Percentiles rank a stretch among this genome's conserved stretches.
phyloP scores from a whole-genome alignment of 495 filamentous ascomycete genomes.

The Xylaria venustula region DNA sequence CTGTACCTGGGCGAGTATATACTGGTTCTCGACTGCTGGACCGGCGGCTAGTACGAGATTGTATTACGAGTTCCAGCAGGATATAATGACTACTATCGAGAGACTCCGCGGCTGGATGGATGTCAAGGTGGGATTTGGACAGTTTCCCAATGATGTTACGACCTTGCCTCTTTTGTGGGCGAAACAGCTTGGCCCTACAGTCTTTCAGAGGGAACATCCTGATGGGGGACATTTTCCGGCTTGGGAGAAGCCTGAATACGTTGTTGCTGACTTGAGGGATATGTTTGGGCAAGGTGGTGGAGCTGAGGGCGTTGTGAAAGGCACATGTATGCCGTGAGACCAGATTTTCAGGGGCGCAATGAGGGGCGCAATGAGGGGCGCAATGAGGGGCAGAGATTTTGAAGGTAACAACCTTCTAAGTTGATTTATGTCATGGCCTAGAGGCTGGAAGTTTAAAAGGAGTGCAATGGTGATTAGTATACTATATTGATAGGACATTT shows the following conservation, averaged over 20 bases:
- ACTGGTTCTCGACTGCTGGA: slow-evolving; percentile 54
- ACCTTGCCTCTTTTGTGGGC: slow-evolving; percentile 49
- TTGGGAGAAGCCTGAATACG: slow-evolving; percentile 46
- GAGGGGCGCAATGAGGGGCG: no score
- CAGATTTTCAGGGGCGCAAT: not conserved
- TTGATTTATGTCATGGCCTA: no score
- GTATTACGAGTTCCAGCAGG: slow-evolving; percentile 51
- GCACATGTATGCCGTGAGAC: not conserved
- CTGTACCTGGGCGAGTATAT: slow-evolving; percentile 60
- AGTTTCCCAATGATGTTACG: slow-evolving; percentile 47
- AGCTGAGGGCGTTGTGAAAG: slow-evolving; percentile 32
- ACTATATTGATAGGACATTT: no score
- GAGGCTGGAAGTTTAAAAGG: no score
- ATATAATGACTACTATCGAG: slow-evolving; percentile 9
- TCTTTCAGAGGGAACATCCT: slow-evolving; percentile 44
- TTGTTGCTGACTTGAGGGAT: slow-evolving; percentile 46
- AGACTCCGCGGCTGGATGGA: slow-evolving; percentile 21
- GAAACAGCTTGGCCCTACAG: slow-evolving; percentile 44
- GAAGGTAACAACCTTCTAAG: no score
- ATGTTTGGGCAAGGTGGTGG: slow-evolving; percentile 51
- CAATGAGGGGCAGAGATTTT: no score
- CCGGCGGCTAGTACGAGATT: slow-evolving; percentile 52
- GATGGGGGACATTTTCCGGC: slow-evolving; percentile 58
- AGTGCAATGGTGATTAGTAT: no score
- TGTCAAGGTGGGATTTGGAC: slow-evolving; percentile 46